These are phyloP conservation scores for Penicillium cosmopolitanum DNA, from an alignment of 495 filamentous ascomycete genomes.

Conservation along the genomic window DNA sequence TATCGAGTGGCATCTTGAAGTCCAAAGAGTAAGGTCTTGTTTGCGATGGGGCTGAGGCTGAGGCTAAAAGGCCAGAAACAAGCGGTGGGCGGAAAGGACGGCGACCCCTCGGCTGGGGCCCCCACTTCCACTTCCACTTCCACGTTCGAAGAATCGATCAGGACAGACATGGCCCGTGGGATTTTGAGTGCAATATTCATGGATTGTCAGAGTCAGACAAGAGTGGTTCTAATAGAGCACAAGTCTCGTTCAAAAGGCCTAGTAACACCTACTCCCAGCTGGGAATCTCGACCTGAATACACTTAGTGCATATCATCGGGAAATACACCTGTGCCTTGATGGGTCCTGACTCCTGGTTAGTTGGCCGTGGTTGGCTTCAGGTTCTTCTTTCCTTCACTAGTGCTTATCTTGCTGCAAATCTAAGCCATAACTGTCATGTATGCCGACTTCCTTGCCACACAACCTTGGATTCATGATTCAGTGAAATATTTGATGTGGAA, in stretches of 20 bases:
- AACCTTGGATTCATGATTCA: too few species aligned
- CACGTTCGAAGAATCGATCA: background rate
- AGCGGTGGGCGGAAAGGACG: background rate
- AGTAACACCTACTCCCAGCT: background rate
- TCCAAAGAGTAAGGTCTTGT: background rate
- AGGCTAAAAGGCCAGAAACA: background rate
- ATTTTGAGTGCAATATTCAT: background rate
- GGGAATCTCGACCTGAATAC: background rate
- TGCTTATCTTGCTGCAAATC: background rate
- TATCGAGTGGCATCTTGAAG: constrained; percentile 16
- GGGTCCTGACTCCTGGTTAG: background rate
- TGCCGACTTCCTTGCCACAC: background rate
- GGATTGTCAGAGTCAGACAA: too few species aligned
- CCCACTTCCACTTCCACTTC: background rate
- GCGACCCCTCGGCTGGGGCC: background rate
- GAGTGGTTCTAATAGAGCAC: background rate
- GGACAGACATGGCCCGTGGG: background rate
- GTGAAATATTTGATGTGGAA: too few species aligned
- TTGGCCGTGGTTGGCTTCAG: background rate
- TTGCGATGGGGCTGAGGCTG: background rate
- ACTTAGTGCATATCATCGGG: background rate
- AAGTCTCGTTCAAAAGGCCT: background rate
- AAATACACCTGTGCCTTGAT: background rate
- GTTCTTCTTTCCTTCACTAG: background rate
- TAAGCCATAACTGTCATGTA: background rate